A percentile compares a stretch with the other conserved stretches of the same genome.
phyloP scores from a whole-genome alignment of 2,329 filamentous ascomycete genomes.

The Cytospora leucostoma region DNA sequence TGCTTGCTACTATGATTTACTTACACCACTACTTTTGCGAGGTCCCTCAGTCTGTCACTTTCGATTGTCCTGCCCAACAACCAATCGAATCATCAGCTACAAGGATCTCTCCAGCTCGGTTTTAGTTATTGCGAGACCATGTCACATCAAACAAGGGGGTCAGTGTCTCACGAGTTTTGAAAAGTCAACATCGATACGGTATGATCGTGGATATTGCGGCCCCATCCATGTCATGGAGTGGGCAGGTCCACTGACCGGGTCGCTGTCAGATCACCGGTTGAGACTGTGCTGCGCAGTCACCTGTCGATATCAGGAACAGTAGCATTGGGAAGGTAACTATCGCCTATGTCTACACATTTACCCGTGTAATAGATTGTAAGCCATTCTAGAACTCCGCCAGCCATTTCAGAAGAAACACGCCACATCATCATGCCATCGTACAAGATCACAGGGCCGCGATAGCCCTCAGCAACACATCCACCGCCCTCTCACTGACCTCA shows the following conservation, averaged over 20 bases:
- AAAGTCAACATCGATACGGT: too few species aligned
- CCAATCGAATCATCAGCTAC: too few species aligned
- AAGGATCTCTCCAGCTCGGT: too few species aligned
- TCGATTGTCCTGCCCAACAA: too few species aligned
- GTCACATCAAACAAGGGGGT: too few species aligned
- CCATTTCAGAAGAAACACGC: neutral
- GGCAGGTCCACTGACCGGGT: too few species aligned
- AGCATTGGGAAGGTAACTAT: neutral
- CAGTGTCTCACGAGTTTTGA: too few species aligned
- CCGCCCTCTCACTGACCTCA: slow-evolving; percentile 51
- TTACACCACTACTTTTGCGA: too few species aligned
- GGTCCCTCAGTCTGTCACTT: too few species aligned
- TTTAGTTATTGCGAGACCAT: too few species aligned
- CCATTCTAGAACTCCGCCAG: slow-evolving; percentile 9
- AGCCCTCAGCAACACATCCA: slow-evolving; percentile 61
- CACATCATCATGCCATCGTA: neutral
- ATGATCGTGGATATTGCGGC: neutral
- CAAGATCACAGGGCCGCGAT: slow-evolving; percentile 56
- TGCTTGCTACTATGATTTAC: too few species aligned
- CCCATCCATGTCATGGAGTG: too few species aligned
- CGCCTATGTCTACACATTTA: neutral
- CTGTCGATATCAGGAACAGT: neutral
- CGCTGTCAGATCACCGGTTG: neutral
- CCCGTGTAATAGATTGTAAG: neutral
- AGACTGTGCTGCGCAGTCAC: neutral